Percentiles rank a stretch among this genome's conserved stretches.
phyloP scores from a whole-genome alignment of 75 land plant species.

The Larix kaempferi region DNA sequence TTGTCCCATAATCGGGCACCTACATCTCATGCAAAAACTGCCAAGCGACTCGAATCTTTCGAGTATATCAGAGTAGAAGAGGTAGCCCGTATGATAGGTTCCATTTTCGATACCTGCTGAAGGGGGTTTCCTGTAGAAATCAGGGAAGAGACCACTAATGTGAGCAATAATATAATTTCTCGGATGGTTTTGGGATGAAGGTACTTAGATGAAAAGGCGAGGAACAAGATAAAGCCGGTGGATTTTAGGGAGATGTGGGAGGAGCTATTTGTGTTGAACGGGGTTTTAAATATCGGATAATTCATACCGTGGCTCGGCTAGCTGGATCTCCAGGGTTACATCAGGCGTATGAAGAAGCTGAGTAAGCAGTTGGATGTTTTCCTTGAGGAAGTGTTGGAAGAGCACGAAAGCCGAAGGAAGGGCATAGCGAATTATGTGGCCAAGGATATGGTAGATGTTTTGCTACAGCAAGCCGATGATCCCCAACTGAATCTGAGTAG shows the following conservation, averaged over 20 bases:
- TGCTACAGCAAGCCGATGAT: too few species aligned
- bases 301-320: constrained; percentile 26
- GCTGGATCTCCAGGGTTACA: constrained; percentile 34
- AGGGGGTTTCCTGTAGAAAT: neutral
- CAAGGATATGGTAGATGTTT: too few species aligned
- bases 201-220: too few species aligned
- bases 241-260: constrained; percentile 16
- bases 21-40: too few species aligned
- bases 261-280: constrained; percentile 7
- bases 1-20: too few species aligned
- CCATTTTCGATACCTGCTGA: neutral
- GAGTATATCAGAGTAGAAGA: constrained; percentile 10
- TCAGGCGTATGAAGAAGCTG: constrained; percentile 12
- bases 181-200: too few species aligned
- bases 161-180: too few species aligned
- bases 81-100: neutral
- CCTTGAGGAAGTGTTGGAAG: neutral
- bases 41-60: constrained; percentile 17
- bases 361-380: constrained; percentile 12
- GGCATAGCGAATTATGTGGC: too few species aligned
- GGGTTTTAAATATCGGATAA: constrained; percentile 24
- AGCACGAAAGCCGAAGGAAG: neutral
- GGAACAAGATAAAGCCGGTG: neutral
- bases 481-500: too few species aligned
- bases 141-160: neutral